Evolutionary conservation across 495 filamentous ascomycete species (phyloP), one percentile per base, ranked within the genome.

Genomic region (Podospora pseudocomata): DNA sequence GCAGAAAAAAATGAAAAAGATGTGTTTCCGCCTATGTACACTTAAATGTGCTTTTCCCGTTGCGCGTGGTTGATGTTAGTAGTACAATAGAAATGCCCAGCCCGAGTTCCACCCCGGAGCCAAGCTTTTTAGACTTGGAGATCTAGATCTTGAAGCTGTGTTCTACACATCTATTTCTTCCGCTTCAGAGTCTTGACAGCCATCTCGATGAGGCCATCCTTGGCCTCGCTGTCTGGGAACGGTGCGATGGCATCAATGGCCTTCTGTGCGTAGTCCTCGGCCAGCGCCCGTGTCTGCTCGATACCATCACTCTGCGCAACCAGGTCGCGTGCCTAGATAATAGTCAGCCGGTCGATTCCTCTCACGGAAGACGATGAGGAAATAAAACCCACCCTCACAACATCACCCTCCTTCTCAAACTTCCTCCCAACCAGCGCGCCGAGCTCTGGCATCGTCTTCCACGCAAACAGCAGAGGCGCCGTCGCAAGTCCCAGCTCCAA

Each of bases 391-490:
- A 95, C 94, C 83, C 80, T 89, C 69, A 87, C 82, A 62, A 96
- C 90, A 80, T 99, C 95, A 9, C 96, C 96, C 67, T 91, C 86
- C 71, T 85, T 78, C 27, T 82, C 79, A 78, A 99, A 99, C 78
- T 96, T 96, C 76, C 95, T 89, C 67, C 93, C 94, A 53, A 99
- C 95, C 73, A 99, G 80, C 34, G 88, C 85, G 2, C 95, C 96
- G 27, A 99, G 81, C 78, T 94, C 92, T 26, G 87, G 87, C 69
- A 90, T 91, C 67, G 89, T 86, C 82, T 94, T 94, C 95, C 96
- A 98, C 4, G 95, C 96, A 80, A 97, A 99, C 53, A 99, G 80
- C 62, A 98, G 79, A 9, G 95, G 95, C 4, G 95, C 95, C n/a
- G 95, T 99, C 7, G 96, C 95, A 63, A 99, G 83, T 7, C 95